phyloP scores from a whole-genome alignment of 129 eudicot species.

The Artemisia tridentata region DNA sequence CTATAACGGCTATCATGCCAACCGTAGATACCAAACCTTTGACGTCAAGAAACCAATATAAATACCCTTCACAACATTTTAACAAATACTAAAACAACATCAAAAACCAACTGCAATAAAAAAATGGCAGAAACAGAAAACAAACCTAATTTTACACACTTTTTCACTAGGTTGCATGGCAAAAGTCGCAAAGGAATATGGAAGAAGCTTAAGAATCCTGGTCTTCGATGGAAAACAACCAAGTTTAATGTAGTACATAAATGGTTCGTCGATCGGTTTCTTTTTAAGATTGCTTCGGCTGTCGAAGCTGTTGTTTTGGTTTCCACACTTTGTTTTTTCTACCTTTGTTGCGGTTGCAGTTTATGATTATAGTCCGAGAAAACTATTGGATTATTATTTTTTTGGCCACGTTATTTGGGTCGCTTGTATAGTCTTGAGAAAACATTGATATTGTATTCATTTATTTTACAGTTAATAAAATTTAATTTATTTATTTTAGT shows the following conservation, averaged over 20 bases:
- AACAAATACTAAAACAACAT: background rate
- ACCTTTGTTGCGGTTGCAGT: slow-evolving; percentile 65
- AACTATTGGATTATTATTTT: background rate
- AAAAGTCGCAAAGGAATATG: slow-evolving; percentile 32
- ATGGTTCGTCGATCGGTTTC: slow-evolving; percentile 54
- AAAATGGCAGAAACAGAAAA: background rate
- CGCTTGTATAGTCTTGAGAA: background rate
- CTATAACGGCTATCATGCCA: slow-evolving; percentile 16
- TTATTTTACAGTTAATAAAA: background rate
- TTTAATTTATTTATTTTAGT: background rate
- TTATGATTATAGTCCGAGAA: slow-evolving; percentile 24
- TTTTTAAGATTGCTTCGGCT: slow-evolving; percentile 55
- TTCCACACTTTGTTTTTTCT: slow-evolving; percentile 55
- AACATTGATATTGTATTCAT: background rate
- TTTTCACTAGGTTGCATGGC: slow-evolving; percentile 39
- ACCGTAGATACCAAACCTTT: background rate
- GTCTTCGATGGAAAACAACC: slow-evolving; percentile 41
- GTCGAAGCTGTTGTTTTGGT: slow-evolving; percentile 55
- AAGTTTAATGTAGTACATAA: slow-evolving; percentile 26
- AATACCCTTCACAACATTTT: background rate
- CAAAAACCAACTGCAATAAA: background rate
- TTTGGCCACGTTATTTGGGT: background rate
- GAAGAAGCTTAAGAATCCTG: slow-evolving; percentile 35
- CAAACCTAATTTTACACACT: slow-evolving; percentile 25
- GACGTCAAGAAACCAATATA: slow-evolving; percentile 23